Percentiles rank a stretch among this genome's conserved stretches.
phyloP scores from a whole-genome alignment of 2,329 filamentous ascomycete species.

The Ilyonectria destructans region DNA sequence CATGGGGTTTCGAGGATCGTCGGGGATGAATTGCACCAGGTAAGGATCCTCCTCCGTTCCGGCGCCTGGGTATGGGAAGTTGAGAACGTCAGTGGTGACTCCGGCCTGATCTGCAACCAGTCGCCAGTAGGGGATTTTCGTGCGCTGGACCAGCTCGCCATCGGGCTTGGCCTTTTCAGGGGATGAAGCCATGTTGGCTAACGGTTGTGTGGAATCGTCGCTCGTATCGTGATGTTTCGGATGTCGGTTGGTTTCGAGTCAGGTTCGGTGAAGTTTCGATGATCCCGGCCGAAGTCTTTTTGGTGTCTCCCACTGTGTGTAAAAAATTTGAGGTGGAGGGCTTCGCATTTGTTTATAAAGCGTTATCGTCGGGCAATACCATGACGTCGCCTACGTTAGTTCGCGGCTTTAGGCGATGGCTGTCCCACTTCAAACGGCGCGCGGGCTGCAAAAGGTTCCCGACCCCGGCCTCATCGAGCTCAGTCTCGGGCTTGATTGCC shows the following conservation, averaged over 20 bases:
- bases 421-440: no score
- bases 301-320: no score
- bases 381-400: no score
- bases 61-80: conserved; percentile 67
- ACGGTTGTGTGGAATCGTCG: not conserved
- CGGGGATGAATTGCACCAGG: conserved; percentile 74
- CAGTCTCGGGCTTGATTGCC: no score
- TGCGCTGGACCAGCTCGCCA: not conserved
- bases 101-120: conserved; percentile 68
- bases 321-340: no score
- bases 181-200: not conserved
- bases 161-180: not conserved
- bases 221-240: not conserved
- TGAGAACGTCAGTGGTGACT: conserved; percentile 67
- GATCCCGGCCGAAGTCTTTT: no score
- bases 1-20: conserved; percentile 77
- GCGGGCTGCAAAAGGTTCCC: no score
- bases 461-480: no score
- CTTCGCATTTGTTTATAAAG: no score
- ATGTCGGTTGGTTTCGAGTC: not conserved
- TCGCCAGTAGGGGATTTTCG: conserved; percentile 43
- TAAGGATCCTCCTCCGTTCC: conserved; percentile 77
- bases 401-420: no score
- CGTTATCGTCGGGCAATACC: no score
- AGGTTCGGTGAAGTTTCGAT: no score